Base-by-base conservation (phyloP, 805 yeast species). In the Phaffomyces thermotolerans region DNA sequence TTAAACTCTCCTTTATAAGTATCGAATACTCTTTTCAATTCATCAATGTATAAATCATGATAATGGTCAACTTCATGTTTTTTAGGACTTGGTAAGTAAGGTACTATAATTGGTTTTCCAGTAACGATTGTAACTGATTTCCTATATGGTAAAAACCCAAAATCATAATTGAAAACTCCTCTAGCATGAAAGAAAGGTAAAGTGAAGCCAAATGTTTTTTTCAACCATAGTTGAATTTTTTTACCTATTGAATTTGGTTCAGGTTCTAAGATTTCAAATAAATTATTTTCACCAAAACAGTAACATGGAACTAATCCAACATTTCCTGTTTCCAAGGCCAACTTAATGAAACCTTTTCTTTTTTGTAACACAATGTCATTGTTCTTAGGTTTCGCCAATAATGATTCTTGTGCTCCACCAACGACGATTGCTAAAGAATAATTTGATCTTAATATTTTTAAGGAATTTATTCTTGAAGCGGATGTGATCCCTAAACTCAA, bases 321-420 rank as follows among this genome's bases (percentile, higher is more conserved):
- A 50, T 89, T 84, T 3, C 91, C 91, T 14, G 81, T 67, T 57
- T 81, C 81, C 47, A 93, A 66, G 0, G 98, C 99, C 29, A 93
- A 59, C 54, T 84, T 87, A 25, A 93, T 79, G 63, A 93, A 93
- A 0, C 99, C 99, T 56, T 81, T 84, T 34, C 99, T 72, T 49
- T 78, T 81, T 34, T 79, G 72, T 35, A 93, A 65, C 0, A 93
- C 86, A 38, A 93, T 65, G 45, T 84, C 83, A 51, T 78, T 74
- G 1, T 64, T 58, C 8, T 78, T 77, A 0, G 84, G 80, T 42
- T 70, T 68, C 6, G 86, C 77, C 24, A 86, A 60, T 32, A 93
- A 67, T 1, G 95, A 79, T 57, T 93, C 99, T 47, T 88, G 84
- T 0, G 98, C 98, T 0, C 99, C 99, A 3, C 99, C 99, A 22